Conservation (phyloP, 495 filamentous ascomycete genomes). For the Neurospora sp. region DNA sequence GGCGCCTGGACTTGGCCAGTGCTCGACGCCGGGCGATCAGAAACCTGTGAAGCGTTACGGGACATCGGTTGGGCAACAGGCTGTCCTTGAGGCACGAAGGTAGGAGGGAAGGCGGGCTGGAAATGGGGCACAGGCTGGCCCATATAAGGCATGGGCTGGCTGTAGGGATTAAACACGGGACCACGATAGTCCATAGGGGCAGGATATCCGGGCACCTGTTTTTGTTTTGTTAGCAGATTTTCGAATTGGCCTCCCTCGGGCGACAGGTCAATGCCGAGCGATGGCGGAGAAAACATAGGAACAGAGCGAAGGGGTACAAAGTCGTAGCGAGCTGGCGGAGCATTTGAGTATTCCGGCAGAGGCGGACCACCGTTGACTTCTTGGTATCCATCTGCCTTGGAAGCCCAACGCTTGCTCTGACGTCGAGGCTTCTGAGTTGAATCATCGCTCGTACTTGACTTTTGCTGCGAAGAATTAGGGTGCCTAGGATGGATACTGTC, state of each 20-base stretch:
- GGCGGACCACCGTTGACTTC: conserved; percentile 12
- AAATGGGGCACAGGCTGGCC: conserved; percentile 34
- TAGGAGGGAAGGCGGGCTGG: conserved; percentile 37
- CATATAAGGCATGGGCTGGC: conserved; percentile 32
- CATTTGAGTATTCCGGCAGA: conserved; percentile 16
- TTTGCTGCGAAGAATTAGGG: conserved; percentile 21
- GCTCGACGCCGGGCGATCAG: conserved; percentile 69
- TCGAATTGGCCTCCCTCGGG: conserved; percentile 64
- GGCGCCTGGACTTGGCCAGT: conserved; percentile 50
- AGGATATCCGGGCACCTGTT: conserved; percentile 44
- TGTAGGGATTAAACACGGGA: conserved; percentile 36
- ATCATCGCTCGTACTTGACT: conserved; percentile 13
- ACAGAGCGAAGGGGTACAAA: conserved; percentile 21
- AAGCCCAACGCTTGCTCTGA: conserved; percentile 32
- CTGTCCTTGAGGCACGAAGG: conserved; percentile 33
- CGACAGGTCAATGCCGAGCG: conserved; percentile 46
- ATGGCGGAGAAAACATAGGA: conserved; percentile 27
- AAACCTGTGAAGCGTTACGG: conserved; percentile 72
- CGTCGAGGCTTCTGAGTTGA: conserved; percentile 22
- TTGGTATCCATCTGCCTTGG: conserved; percentile 14
- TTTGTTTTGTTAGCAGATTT: conserved; percentile 56
- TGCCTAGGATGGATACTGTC: conserved; percentile 32
- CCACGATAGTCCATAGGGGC: conserved; percentile 14
- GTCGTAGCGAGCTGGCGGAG: conserved; percentile 12
- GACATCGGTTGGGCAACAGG: conserved; percentile 61